Percentiles rank a stretch among this genome's conserved stretches.
Evolutionary conservation across 2,329 filamentous ascomycete species (phyloP).

Genomic region (Boeremia exigua): DNA sequence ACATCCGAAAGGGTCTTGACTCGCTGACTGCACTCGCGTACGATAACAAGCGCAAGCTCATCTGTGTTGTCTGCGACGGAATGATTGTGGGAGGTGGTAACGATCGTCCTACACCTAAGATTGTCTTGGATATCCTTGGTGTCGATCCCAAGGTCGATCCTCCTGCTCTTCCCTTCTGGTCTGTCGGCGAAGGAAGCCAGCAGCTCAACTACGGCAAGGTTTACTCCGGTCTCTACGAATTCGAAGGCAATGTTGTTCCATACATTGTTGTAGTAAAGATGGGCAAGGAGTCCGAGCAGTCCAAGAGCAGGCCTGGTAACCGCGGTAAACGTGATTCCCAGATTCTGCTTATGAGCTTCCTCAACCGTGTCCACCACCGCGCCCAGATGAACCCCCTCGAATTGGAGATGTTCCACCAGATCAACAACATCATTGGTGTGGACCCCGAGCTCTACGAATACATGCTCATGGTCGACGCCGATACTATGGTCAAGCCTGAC

Average conservation of each 20-base stretch:
- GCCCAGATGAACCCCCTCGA: conserved; percentile 94
- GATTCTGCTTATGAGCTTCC: conserved; percentile 93
- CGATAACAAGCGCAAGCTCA: conserved; percentile 97
- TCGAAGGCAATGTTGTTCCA: conserved; percentile 94
- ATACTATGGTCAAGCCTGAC: conserved; percentile 92
- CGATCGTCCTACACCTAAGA: conserved; percentile 95
- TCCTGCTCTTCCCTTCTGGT: conserved; percentile 91
- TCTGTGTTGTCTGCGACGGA: conserved; percentile 95
- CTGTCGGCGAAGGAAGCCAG: conserved; percentile 83
- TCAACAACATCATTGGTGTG: conserved; percentile 98
- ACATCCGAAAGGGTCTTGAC: conserved; percentile 88
- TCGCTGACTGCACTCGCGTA: conserved; percentile 94
- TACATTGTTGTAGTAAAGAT: conserved; percentile 97
- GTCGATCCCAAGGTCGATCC: conserved; percentile 97
- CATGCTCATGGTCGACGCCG: conserved; percentile 94
- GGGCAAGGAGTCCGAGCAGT: conserved; percentile 93
- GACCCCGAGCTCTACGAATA: conserved; percentile 98
- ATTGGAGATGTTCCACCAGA: conserved; percentile 97
- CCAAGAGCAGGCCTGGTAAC: conserved; percentile 91
- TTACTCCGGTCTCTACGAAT: conserved; percentile 97
- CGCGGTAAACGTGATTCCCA: conserved; percentile 98
- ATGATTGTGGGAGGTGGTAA: conserved; percentile 97
- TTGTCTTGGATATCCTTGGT: conserved; percentile 94
- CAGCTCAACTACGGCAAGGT: conserved; percentile 99
- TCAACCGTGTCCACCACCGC: conserved; percentile 96